Percentiles rank a stretch among this genome's conserved stretches.
Conservation (phyloP, 805 yeast species). For the Schwanniomyces occidentalis region DNA sequence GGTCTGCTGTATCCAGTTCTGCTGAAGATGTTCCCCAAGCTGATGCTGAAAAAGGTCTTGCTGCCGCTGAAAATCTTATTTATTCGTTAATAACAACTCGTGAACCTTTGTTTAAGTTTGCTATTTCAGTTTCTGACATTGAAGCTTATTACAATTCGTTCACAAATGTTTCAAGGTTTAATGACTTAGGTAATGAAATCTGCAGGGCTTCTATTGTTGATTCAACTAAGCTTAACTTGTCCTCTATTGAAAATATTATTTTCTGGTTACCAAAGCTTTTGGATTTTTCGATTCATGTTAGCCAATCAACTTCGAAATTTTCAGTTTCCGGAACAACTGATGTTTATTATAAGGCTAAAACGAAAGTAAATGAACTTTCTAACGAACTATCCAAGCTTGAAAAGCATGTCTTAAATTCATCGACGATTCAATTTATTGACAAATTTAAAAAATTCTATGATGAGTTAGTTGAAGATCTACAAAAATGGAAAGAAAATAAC, state of each 20-base stretch:
- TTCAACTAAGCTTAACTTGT: conserved; percentile 18
- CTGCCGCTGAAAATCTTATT: conserved; percentile 71
- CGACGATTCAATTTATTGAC: conserved; percentile 17
- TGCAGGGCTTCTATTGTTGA: conserved; percentile 15
- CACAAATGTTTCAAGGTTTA: conserved; percentile 12
- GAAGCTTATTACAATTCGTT: conserved; percentile 14
- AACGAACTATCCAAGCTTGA: conserved; percentile 22
- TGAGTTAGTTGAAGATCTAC: conserved; percentile 26
- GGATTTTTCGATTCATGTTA: conserved; percentile 28
- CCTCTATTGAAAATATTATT: conserved; percentile 12
- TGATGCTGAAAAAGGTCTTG: conserved; percentile 75
- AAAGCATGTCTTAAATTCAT: conserved; percentile 11
- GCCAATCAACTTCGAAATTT: conserved; percentile 12
- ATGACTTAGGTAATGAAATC: conserved; percentile 10
- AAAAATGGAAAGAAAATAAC: conserved; percentile 34
- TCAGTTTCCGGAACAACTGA: conserved; percentile 8
- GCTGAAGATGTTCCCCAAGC: conserved; percentile 74
- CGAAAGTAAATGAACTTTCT: conserved; percentile 12
- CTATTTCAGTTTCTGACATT: conserved; percentile 17
- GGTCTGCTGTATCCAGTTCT: conserved; percentile 55
- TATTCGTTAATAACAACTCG: conserved; percentile 56
- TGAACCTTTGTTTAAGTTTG: conserved; percentile 42
- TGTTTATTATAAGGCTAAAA: conserved; percentile 17
- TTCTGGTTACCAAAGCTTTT: conserved; percentile 39
- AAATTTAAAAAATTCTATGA: conserved; percentile 19